Base-by-base conservation (phyloP, 305 asterid species). In the Fraxinus xanthoxyloides region DNA sequence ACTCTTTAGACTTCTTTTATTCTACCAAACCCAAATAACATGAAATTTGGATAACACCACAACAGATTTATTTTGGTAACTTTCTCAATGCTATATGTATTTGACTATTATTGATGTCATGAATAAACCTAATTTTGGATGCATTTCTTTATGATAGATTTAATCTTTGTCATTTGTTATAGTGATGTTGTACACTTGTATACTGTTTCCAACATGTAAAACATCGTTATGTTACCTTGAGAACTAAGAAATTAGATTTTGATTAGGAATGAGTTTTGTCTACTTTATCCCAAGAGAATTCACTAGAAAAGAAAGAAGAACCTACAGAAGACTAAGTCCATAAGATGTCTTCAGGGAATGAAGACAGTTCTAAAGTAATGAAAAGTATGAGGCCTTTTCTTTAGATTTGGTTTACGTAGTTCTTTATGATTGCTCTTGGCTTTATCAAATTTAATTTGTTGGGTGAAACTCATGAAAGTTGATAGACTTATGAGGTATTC, bases 261-360 rank as follows among this genome's bases (percentile, higher is more conserved):
- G 15, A 23, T 65, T 65, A 9, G 73, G 35, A 26, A 2, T 65
- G 73, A 65, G 73, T 24, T 65, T 0, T 2, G 73, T 65, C 35
- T 65, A 19, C 34, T 4, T 65, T 65, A 2, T 65, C 72, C 3
- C 28, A 26, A 26, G 0, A 35, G 40, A 35, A 35, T 35, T 35
- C 40, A 35, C 40, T 35, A 35, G 8, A 35, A 35, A 35, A 35
- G 9, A 87, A 75, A 79, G 87, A 43, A 80, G 87, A 85, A 72
- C 80, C 79, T 79, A 81, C 46, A 35, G 90, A 82, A 77, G 89
- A 89, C 76, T 97, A 90, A 77, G 87, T 89, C n/a, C 90, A 90
- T 88, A 88, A 91, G 86, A 90, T 94, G 86, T 90, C 95, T 78
- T 94, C 97, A 5, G 98, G 97, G 34, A 97, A 93, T 54, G 98